Base-by-base conservation (phyloP, 169 alveolate genomes). In the Cystoisospora suis region DNA sequence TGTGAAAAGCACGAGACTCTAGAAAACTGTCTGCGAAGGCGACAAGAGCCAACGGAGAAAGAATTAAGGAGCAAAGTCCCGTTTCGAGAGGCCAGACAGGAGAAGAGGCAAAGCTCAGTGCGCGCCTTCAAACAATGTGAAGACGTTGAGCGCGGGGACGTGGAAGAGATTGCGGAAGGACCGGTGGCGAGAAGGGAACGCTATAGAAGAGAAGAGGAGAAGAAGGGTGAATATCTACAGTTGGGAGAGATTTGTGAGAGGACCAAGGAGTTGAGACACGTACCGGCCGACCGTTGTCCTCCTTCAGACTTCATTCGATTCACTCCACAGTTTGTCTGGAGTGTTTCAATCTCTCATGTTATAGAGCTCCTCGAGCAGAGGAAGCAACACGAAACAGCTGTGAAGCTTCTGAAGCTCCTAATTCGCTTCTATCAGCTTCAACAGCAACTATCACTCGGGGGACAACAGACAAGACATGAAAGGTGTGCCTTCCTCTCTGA, bases 341-440 rank as follows among this genome's bases (percentile, higher is more conserved):
- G 81, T 0, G 5, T 36, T 40, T 44, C 70, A 3, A 4, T 83
- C 27, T 83, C 72, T 36, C 89, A 83, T 40, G 69, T 53, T 6
- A 36, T 83, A 29, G 79, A 83, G 70, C 89, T 83, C 81, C 53
- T 83, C 44, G 81, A 83, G 80, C 89, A 83, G 80, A 61, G 27
- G 45, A 17, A 44, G 89, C 80, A 53, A 53, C 80, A 83, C n/a
- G 59, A 2, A 9, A 38, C 29, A 9, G 89, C 89, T 0, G 83
- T 72, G 2, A 38, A 40, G 58, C 53, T 34, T 29, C 83, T 72
- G 81, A 56, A 36, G 80, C 70, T 47, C 56, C 80, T 49, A 36
- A 77, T 45, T 17, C 87, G 87, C n/a, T 29, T 45, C 34, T 69
- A 45, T 45, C 42, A 32, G 40, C 75, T 34, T 27, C 89, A n/a